Base-by-base conservation (phyloP, 495 filamentous ascomycete genomes). In the Penicillium pancosmium region DNA sequence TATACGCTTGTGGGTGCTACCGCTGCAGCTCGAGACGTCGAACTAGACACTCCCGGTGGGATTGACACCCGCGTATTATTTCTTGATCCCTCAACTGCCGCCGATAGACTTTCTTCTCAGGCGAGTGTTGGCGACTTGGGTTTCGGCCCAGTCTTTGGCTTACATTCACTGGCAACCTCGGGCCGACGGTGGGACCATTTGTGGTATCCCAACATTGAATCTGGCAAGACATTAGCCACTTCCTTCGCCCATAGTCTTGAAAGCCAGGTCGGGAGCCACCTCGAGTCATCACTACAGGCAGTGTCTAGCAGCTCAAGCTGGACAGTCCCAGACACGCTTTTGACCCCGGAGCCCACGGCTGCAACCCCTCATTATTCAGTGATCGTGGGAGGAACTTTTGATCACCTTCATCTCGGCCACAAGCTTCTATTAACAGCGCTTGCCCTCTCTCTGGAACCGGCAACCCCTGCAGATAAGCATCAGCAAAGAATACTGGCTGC, bases 391-490 rank as follows among this genome's bases (percentile, higher is more conserved):
- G 94, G 94, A 18, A 98, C 94, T 4, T 98, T 98, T 70, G 94
- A 98, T 73, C 91, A 98, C 73, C 84, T 98, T 38, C 94, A 98
- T 68, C 84, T 90, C 27, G 94, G 94, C n/a, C 94, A 98, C 78
- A 97, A 97, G 68, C 80, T 97, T 21, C 84, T 98, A 7, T 79
- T 98, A 36, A 93, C 93, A 8, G 93, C 93, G 64, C 89, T 86
- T 9, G 88, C 89, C 5, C 78, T 97, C 50, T 78, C 91, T 10
- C 72, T 93, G 16, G 81, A 84, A 3, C 74, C 80, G 3, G 65
- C 70, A 4, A 68, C 55, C 65, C 53, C 69, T 4, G 61, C 65
- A 21, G 53, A 64, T 19, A 31, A 50, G 40, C 36, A 59, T 21
- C 61, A 73, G 55, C 78, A 82, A 36, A 82, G 80, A 33, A 38